A percentile compares a stretch with the other conserved stretches of the same genome.
These are phyloP conservation scores for Prinsepia uniflora DNA, from an alignment of 306 rosid species.

Conservation along the genomic window DNA sequence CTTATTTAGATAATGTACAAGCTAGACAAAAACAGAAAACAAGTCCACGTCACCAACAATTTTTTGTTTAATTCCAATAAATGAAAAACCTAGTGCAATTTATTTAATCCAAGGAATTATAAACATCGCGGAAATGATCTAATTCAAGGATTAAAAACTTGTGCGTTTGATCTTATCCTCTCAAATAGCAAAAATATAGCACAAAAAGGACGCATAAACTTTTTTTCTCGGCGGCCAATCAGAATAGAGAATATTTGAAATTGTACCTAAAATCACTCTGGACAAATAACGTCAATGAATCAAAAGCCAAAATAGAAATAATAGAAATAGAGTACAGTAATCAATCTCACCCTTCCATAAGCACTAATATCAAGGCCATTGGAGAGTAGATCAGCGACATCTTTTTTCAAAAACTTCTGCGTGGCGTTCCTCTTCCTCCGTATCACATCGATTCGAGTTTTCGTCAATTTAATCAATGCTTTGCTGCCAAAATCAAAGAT, in stretches of 20 bases:
- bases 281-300: neutral
- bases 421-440: slow-evolving; percentile 91
- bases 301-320: slow-evolving; percentile 8
- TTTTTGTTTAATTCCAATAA: neutral
- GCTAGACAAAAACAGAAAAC: neutral
- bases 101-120: neutral
- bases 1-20: neutral
- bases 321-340: neutral
- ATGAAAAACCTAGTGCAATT: neutral
- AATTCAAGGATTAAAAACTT: neutral
- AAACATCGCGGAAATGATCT: neutral
- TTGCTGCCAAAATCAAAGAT: slow-evolving; percentile 43
- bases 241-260: slow-evolving; percentile 8
- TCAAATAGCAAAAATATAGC: neutral
- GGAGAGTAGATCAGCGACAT: slow-evolving; percentile 76
- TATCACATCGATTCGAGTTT: slow-evolving; percentile 87
- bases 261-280: slow-evolving; percentile 6
- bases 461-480: slow-evolving; percentile 71
- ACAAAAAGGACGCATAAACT: neutral
- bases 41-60: neutral
- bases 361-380: slow-evolving; percentile 81
- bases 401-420: slow-evolving; percentile 83
- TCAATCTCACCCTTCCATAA: slow-evolving; percentile 62
- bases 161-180: neutral
- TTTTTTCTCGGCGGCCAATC: slow-evolving; percentile 12